phyloP scores from a whole-genome alignment of 2,329 filamentous ascomycete genomes.

The Zymoseptoria tritici region DNA sequence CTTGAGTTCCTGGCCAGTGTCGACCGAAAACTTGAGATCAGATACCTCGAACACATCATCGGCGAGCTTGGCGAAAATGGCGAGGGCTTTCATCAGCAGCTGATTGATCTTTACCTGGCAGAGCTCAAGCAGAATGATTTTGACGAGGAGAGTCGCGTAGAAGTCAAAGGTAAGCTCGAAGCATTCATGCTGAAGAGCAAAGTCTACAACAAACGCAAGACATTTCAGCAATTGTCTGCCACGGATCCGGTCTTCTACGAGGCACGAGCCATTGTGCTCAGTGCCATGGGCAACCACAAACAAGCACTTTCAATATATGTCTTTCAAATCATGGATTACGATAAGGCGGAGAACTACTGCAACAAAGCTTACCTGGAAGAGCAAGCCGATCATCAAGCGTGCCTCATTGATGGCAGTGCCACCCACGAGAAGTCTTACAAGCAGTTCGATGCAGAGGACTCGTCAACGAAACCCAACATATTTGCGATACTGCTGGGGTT shows the following conservation, averaged over 20 bases:
- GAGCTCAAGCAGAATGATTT: constrained; percentile 36
- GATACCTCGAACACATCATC: constrained; percentile 87
- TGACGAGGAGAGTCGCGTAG: constrained; percentile 29
- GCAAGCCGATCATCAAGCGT: constrained; percentile 28
- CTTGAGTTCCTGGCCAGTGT: constrained; percentile 65
- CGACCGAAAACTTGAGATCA: constrained; percentile 63
- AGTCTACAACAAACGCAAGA: constrained; percentile 61
- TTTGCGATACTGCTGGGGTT: constrained; percentile 86
- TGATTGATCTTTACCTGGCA: constrained; percentile 66
- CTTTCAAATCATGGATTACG: constrained; percentile 80
- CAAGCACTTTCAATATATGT: constrained; percentile 97
- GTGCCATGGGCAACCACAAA: constrained; percentile 91
- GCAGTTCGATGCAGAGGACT: constrained; percentile 46
- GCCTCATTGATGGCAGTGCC: constrained; percentile 15
- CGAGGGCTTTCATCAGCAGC: constrained; percentile 76
- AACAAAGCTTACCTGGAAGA: constrained; percentile 66
- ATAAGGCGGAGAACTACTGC: constrained; percentile 96
- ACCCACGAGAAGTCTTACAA: constrained; percentile 26
- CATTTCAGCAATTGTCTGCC: constrained; percentile 68
- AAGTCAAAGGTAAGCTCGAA: constrained; percentile 54
- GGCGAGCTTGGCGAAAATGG: constrained; percentile 76
- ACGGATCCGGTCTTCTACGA: constrained; percentile 84
- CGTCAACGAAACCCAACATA: constrained; percentile 58
- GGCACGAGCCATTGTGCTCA: constrained; percentile 79
- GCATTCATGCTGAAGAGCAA: constrained; percentile 66